These are phyloP conservation scores for Tetrahymena malaccensis DNA, from an alignment of 73 alveolate species.

Conservation along the genomic window DNA sequence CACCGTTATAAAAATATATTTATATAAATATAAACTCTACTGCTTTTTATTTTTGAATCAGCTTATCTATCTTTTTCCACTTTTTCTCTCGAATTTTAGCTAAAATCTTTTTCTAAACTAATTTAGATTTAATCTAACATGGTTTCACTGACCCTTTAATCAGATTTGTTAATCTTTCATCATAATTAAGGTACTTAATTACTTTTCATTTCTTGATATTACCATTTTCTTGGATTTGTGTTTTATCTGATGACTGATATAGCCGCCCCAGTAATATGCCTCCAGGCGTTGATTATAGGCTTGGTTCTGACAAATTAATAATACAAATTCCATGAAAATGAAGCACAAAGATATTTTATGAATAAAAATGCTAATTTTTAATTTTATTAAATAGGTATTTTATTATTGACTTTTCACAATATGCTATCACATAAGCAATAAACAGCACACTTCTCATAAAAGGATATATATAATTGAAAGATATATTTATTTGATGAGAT, in stretches of 20 bases:
- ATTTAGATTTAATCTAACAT: neutral
- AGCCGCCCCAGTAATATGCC: conserved; percentile 4
- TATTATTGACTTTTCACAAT: neutral
- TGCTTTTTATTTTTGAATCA: neutral
- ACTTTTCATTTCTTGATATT: neutral
- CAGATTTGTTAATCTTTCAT: neutral
- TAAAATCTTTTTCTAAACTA: neutral
- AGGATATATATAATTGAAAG: neutral
- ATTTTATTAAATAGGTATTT: neutral
- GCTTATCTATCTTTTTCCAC: neutral
- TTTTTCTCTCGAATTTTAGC: neutral
- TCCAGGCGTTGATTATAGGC: conserved; percentile 1
- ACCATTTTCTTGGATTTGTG: neutral
- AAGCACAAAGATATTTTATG: neutral
- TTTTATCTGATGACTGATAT: neutral
- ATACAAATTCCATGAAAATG: neutral
- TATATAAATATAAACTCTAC: neutral
- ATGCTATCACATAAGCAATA: neutral
- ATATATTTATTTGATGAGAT: neutral
- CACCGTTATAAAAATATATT: neutral
- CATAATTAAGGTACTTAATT: neutral
- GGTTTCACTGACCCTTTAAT: neutral
- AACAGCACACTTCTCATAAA: neutral
- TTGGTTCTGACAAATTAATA: neutral
- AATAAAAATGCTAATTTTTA: neutral